Base-by-base conservation (phyloP, 2,329 filamentous ascomycete species). In the Calonectria naviculata region DNA sequence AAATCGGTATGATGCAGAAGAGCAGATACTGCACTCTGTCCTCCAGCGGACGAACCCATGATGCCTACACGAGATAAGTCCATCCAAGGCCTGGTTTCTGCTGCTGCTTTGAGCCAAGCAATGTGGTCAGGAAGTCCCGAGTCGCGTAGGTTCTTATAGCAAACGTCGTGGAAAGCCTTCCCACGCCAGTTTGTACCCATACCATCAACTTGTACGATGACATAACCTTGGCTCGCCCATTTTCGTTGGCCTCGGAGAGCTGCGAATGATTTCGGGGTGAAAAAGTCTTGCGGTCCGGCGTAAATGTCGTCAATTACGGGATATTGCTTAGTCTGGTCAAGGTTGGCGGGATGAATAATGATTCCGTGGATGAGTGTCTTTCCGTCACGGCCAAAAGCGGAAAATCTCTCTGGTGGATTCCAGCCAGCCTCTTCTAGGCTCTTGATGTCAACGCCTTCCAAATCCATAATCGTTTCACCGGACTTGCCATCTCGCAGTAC, bases 101-200 rank as follows among this genome's bases (percentile, higher is more conserved):
- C 78, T 0, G 78, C 80, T n/a, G 78, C 73, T 6, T 74, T 69
- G 9, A 80, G 70, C 80, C 80, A 81, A 5, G 73, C 67, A 5
- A 81, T 79, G 34, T 80, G 80, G 8, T 81, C 80, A 13, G 75
- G 74, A 31, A 82, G 76, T 0, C 80, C 80, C 0, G 75, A 70
- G 54, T 82, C 80, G 4, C 73, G 64, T 9, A 81, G 66, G 15
- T 80, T 77, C 72, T 82, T 81, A 56, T 77, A 78, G 56, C 77
- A 79, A 3, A 79, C 71, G 26, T 81, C 74, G 46, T 82, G 80
- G 36, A 82, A 81, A 15, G 42, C 42, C 67, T 81, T 81, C 9
- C 65, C 68, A 21, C 80, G 78, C 75, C 76, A 80, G 61, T 78
- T 79, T 1, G 80, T 82, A 8, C 80, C 80, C 80, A 81, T 81